Conservation (phyloP, 768 basidiomycete genomes). For the Glaciozyma antarctica region DNA sequence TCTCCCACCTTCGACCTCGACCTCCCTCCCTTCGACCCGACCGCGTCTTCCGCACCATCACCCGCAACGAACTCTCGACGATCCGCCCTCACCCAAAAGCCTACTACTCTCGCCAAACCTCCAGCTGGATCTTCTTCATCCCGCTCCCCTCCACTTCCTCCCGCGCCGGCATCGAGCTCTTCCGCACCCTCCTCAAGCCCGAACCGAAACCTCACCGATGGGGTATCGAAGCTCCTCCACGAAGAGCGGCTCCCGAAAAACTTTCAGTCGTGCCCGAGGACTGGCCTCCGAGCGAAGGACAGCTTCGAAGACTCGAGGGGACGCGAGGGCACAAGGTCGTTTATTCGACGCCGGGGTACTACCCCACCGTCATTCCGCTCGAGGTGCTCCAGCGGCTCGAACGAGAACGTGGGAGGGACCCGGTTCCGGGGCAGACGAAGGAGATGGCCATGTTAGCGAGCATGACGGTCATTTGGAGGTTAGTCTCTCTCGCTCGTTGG, state of each 20-base stretch:
- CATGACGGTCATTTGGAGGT: slow-evolving; percentile 14
- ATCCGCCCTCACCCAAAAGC: slow-evolving; percentile 19
- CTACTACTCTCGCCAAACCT: slow-evolving; percentile 19
- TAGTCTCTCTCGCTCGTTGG: neutral
- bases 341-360: neutral
- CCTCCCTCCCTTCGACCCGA: neutral
- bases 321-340: neutral
- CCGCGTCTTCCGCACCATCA: slow-evolving; percentile 14
- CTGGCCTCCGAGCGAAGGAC: neutral
- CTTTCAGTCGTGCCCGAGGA: neutral
- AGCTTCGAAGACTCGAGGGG: neutral
- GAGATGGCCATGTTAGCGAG: neutral
- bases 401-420: neutral
- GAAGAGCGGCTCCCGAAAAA: neutral
- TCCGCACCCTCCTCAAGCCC: neutral
- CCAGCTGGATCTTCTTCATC: slow-evolving; percentile 18
- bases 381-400: neutral
- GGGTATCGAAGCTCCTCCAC: neutral
- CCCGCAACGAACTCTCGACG: slow-evolving; percentile 6
- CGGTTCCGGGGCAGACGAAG: neutral
- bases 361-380: neutral
- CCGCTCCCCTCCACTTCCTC: neutral
- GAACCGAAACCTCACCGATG: neutral
- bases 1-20: neutral
- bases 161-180: too few species aligned